Conservation (phyloP, 805 yeast species). For the Saturnispora sanitii region DNA sequence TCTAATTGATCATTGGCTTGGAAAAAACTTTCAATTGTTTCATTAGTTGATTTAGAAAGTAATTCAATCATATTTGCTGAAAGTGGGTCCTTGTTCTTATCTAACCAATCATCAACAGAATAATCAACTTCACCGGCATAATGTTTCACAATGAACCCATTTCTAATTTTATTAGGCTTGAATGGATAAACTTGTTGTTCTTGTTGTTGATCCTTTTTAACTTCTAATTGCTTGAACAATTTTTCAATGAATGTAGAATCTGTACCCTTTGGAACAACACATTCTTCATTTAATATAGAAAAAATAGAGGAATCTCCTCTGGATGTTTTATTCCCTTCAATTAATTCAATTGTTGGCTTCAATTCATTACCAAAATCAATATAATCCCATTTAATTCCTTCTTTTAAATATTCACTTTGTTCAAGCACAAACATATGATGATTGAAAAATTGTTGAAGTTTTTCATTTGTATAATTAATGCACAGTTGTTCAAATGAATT, state of each 20-base stretch:
- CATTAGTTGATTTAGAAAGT: constrained; percentile 42
- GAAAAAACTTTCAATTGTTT: constrained; percentile 47
- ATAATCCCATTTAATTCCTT: constrained; percentile 57
- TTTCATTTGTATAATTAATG: constrained; percentile 52
- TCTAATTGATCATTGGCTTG: too few species aligned
- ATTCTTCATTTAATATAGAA: constrained; percentile 86
- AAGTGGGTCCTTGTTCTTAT: constrained; percentile 89
- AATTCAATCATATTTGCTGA: constrained; percentile 62
- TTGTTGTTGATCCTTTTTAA: not conserved
- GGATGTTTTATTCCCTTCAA: constrained; percentile 66
- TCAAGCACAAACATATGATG: constrained; percentile 53
- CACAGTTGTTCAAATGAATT: constrained; percentile 54
- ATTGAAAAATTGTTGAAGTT: constrained; percentile 50
- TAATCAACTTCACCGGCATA: constrained; percentile 97
- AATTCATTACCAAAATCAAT: constrained; percentile 92
- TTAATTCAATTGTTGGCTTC: constrained; percentile 88
- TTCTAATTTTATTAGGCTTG: constrained; percentile 60
- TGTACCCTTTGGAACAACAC: constrained; percentile 84
- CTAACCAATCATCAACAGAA: constrained; percentile 84
- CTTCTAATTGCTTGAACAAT: constrained; percentile 56
- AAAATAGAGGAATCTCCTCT: constrained; percentile 64
- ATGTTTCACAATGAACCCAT: constrained; percentile 78
- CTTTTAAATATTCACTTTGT: constrained; percentile 50
- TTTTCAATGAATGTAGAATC: constrained; percentile 79
- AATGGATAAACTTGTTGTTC: constrained; percentile 34